Evolutionary conservation across 768 basidiomycete species (phyloP).

Genomic region (Panus rudis): DNA sequence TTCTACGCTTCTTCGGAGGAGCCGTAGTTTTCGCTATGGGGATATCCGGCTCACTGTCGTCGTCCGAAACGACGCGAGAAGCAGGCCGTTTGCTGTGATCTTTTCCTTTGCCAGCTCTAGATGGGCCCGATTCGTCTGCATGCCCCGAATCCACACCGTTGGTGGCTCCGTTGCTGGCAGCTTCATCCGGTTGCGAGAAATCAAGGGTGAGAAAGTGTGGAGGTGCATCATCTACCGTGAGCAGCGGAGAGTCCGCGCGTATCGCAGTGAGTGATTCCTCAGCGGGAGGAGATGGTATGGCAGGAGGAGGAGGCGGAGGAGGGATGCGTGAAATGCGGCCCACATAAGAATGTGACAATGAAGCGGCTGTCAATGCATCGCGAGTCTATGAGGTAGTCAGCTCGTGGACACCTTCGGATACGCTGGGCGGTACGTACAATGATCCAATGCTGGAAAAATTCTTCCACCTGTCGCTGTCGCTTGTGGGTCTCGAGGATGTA

Average conservation of each 20-base stretch:
- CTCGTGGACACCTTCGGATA: background rate
- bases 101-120: constrained; percentile 42
- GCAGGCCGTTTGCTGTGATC: constrained; percentile 45
- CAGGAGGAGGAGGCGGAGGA: constrained; percentile 30
- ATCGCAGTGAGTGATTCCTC: constrained; percentile 29
- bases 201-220: no score
- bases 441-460: constrained; percentile 64
- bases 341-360: constrained; percentile 54
- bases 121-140: no score
- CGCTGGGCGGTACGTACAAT: constrained; percentile 36
- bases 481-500: constrained; percentile 69
- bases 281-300: constrained; percentile 24
- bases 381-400: constrained; percentile 46
- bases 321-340: constrained; percentile 40
- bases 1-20: constrained; percentile 56
- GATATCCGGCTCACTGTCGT: constrained; percentile 50
- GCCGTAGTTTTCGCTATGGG: constrained; percentile 32
- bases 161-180: no score
- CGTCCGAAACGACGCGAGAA: constrained; percentile 45
- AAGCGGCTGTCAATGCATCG: constrained; percentile 54
- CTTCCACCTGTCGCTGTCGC: constrained; percentile 64
- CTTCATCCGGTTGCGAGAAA: no score
- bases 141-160: no score
- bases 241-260: constrained; percentile 28
- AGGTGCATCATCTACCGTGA: constrained; percentile 13